Evolutionary conservation across 768 basidiomycete species (phyloP), one percentile per base, ranked within the genome.

Genomic region (Boletus coccyginus): DNA sequence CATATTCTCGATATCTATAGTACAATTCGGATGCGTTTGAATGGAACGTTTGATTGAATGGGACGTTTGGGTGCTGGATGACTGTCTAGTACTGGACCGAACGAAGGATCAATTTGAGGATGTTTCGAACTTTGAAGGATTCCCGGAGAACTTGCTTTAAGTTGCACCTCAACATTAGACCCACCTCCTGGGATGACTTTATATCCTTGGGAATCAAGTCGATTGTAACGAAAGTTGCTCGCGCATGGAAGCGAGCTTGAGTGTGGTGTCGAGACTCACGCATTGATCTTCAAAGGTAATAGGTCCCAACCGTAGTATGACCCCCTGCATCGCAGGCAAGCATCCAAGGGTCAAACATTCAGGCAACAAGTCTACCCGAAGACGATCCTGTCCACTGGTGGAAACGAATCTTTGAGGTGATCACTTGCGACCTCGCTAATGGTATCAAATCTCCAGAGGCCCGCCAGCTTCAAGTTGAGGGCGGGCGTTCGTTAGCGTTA

Each of bases 401-500:
- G 13, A 8, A 46, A 6, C 9, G 2, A 1, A 0, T 68, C 60
- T 32, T 64, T 52, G 29, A 53, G 45, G 3, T 48, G 49, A 5
- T 63, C 13, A 13, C 74, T 69, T 1, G 74, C 73, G 6, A 59
- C 57, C n/a, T 58, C 24, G 9, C 73, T 70, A 24, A 75, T 39
- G 8, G 38, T 54, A 11, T 58, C 53, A 52, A 80, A 76, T 24
- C 55, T 56, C 75, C 76, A 78, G 50, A 72, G 68, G 5, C 60
- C 68, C 8, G 77, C 66, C 13, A 78, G 62, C 52, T n/a, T n/a
- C n/a, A n/a, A n/a, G n/a, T 71, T 73, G 16, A 78, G 68, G 14
- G 73, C 67, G 0, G 73, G 66, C 3, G 67, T 59, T 77, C 76
- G 77, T 44, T 76, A 70, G n/a, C 9, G n/a, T n/a, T n/a, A n/a